These are phyloP conservation scores for Boletellus emodensis DNA, from an alignment of 768 basidiomycete species.

Conservation along the genomic window DNA sequence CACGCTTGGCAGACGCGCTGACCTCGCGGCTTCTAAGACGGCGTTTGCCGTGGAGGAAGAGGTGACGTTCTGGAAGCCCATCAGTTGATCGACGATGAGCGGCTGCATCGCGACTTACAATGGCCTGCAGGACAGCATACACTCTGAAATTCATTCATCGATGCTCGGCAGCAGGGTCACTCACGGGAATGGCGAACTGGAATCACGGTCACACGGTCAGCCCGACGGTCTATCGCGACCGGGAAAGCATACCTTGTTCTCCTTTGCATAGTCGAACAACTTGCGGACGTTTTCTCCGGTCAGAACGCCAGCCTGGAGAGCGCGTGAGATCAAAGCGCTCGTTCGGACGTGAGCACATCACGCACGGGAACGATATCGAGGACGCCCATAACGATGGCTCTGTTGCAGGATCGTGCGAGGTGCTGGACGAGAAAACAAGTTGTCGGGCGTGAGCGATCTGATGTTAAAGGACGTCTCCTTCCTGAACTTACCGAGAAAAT, in stretches of 20 bases:
- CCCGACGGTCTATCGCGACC: neutral
- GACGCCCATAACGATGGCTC: conserved; percentile 54
- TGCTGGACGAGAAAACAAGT: conserved; percentile 6
- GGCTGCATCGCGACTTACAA: conserved; percentile 49
- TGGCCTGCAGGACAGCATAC: conserved; percentile 46
- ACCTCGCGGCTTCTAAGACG: conserved; percentile 94
- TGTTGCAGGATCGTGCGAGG: conserved; percentile 7
- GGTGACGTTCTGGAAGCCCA: conserved; percentile 76
- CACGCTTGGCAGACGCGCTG: conserved; percentile 4
- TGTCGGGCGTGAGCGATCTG: neutral
- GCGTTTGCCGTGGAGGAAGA: conserved; percentile 95
- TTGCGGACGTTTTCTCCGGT: conserved; percentile 95
- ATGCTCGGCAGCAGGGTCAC: conserved; percentile 27
- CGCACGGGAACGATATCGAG: conserved; percentile 83
- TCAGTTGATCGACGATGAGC: conserved; percentile 1
- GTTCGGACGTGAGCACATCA: conserved; percentile 6
- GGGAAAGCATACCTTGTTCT: conserved; percentile 60
- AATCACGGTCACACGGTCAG: conserved; percentile 12
- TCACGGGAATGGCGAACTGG: conserved; percentile 82
- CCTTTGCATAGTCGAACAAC: conserved; percentile 91
- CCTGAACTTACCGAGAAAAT: conserved; percentile 11
- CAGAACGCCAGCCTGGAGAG: conserved; percentile 79
- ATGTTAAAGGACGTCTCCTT: neutral
- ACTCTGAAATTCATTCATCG: neutral
- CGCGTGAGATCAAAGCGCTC: conserved; percentile 2